Base-by-base conservation (phyloP, 306 rosid species). In the Pyrus communis region DNA sequence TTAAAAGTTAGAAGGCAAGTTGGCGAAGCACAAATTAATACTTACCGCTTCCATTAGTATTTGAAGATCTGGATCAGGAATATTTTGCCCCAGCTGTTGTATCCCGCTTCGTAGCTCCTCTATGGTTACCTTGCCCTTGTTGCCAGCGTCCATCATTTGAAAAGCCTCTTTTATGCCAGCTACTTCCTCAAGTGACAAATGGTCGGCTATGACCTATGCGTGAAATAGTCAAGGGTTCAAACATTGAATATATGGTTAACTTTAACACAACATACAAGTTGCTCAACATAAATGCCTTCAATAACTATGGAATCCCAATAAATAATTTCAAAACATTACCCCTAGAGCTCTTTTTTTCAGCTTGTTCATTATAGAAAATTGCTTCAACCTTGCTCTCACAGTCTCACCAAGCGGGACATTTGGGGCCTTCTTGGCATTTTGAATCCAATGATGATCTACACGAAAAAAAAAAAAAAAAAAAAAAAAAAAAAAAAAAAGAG, bases 361-460 rank as follows among this genome's bases (percentile, higher is more conserved):
- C 82, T 85, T 88, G 86, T 88, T 88, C 91, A 88, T 88, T 2
- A 88, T 80, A 6, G 91, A 88, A 75, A 88, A 88, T 68, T 88
- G 91, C 61, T 85, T 85, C 59, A 88, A 83, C 78, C 91, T 85
- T 55, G 91, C 89, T 81, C 84, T 85, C 74, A 88, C 91, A 67
- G 86, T 85, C 79, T 88, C 91, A 5, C 91, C 91, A 67, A 88
- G 81, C 38, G 89, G 79, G 55, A 88, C 89, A 79, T 88, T 85
- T 68, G 91, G 89, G 58, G 91, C 91, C 71, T 85, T 88, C 75
- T 88, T 85, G 73, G 89, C 89, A 73, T 88, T 85, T 71, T 70
- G 89, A 74, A 88, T 4, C 91, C 91, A 88, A 15, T 89, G 83
- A 83, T 88, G 91, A 66, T 83, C 91, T 88, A 74, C 78, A 74